Evolutionary conservation across 1,139 yeast genomes (phyloP), one percentile per base, ranked within the genome.

Genomic region (Blastobotrys aristatus): DNA sequence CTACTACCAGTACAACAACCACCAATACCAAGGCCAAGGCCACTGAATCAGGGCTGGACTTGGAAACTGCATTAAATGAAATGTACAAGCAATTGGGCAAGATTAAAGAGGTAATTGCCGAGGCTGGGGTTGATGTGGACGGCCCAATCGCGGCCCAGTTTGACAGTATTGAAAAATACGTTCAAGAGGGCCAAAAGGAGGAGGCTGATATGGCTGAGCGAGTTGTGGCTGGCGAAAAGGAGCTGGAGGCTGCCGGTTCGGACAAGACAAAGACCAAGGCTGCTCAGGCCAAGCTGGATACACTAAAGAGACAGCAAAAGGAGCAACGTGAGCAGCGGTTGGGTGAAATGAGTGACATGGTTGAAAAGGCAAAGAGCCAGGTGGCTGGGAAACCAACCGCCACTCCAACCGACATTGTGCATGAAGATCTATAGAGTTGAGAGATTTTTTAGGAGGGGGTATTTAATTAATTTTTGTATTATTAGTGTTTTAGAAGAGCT

Each of bases 311-410:
- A 7, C 17, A 21, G 29, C 40, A 37, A 24, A 21, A n/a, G 30
- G 30, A 21, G 3, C 30, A 18, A 22, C 30, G 40, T n/a, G 30
- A 21, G 7, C 4, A 37, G 17, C 14, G 30, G 29, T 36, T 44
- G 10, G 51, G 17, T 47, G 52, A 41, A 57, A 52, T 38, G 53
- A 50, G 14, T 48, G 42, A 21, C 58, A 57, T 8, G 62, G 51
- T 52, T 50, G 33, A 62, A 49, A 31, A 50, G 43, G 20, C 55
- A 53, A 49, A 56, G 58, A 20, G 52, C 22, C 16, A 24, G 2
- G 40, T 17, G 5, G 40, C 40, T 3, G 18, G 24, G 6, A 10
- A 29, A 26, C 34, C 32, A 2, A 10, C 34, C 6, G 29, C 40
- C 11, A 17, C 29, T 16, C 32, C 34, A 5, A 24, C 38, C 24